Evolutionary conservation across 129 eudicot genomes (phyloP).

Genomic region (Artemisia annua): DNA sequence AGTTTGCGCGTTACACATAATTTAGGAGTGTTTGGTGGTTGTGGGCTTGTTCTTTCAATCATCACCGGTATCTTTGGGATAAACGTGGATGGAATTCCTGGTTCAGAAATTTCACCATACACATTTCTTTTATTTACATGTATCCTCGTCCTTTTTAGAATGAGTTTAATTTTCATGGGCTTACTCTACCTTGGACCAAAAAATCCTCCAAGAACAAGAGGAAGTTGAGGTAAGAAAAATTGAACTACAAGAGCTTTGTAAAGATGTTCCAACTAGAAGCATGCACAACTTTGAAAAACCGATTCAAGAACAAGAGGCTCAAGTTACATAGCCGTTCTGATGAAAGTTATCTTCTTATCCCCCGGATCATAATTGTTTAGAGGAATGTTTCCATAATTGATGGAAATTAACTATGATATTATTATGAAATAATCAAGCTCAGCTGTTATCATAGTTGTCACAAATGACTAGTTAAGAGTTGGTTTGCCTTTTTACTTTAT

Average conservation of each 20-base stretch:
- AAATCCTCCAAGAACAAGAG: slow-evolving; percentile 47
- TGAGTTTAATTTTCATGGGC: slow-evolving; percentile 53
- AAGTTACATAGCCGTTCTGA: no score
- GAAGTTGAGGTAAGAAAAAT: slow-evolving; percentile 57
- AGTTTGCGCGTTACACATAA: slow-evolving; percentile 87
- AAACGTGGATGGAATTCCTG: slow-evolving; percentile 79
- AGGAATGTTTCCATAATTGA: no score
- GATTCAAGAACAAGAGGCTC: slow-evolving; percentile 17
- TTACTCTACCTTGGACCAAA: slow-evolving; percentile 59
- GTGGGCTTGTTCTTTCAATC: slow-evolving; percentile 70
- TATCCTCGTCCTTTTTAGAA: slow-evolving; percentile 47
- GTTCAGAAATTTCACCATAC: slow-evolving; percentile 47
- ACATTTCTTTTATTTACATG: slow-evolving; percentile 58
- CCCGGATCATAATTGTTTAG: no score
- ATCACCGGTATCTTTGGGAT: slow-evolving; percentile 69
- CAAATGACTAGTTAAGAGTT: no score
- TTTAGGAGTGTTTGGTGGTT: slow-evolving; percentile 86
- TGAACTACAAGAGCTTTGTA: slow-evolving; percentile 62
- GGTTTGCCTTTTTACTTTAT: no score
- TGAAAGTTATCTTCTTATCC: no score
- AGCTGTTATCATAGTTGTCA: no score
- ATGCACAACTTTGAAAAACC: slow-evolving; percentile 63
- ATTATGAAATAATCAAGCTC: no score
- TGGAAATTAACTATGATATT: no score
- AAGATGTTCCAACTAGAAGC: slow-evolving; percentile 68